Percentiles rank a stretch among this genome's conserved stretches.
phyloP scores from a whole-genome alignment of 164 flowering plant species.

The Liriodendron chinense region DNA sequence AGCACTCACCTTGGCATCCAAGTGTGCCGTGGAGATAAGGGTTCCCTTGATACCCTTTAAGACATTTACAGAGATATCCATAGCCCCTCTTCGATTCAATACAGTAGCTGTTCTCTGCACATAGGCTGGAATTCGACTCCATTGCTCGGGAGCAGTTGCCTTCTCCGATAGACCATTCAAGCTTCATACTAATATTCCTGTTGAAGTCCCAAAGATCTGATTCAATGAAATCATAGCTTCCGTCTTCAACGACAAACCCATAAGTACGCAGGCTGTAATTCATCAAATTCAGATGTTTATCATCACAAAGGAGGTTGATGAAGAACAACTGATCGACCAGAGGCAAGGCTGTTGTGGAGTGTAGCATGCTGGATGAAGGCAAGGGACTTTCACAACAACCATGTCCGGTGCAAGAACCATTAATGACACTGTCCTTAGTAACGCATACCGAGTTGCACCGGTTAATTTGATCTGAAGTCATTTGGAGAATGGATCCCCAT shows the following conservation, averaged over 20 bases:
- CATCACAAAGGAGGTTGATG: no score
- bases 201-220: neutral
- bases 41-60: constrained; percentile 43
- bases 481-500: neutral
- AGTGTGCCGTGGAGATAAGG: constrained; percentile 30
- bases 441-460: no score
- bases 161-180: constrained; percentile 47
- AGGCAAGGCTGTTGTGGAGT: neutral
- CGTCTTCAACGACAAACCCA: neutral
- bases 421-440: neutral
- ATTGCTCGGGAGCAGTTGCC: constrained; percentile 28
- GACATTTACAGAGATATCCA: constrained; percentile 48
- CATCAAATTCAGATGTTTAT: neutral
- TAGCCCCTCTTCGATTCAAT: constrained; percentile 10
- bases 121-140: constrained; percentile 11
- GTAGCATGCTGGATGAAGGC: neutral
- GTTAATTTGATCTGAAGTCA: neutral
- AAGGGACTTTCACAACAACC: constrained; percentile 10
- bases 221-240: neutral
- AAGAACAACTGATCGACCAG: neutral
- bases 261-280: neutral
- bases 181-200: constrained; percentile 5
- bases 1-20: no score
- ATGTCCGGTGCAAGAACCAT: constrained; percentile 8
- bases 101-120: constrained; percentile 28